phyloP scores from a whole-genome alignment of 208 protist species.

The Leptomonas seymouri region DNA sequence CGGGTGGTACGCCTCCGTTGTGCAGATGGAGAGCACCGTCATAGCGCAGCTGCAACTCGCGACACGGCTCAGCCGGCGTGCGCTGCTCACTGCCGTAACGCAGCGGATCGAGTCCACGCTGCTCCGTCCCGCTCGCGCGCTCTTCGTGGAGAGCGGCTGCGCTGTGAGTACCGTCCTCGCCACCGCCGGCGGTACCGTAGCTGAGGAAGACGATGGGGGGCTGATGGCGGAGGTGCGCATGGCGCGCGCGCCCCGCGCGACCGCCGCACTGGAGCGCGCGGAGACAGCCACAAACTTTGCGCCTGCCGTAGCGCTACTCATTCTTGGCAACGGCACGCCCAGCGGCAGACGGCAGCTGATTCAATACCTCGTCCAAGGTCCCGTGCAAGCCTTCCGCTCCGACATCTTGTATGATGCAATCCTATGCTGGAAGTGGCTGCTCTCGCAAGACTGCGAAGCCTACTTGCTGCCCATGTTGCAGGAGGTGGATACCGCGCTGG shows the following conservation, averaged over 20 bases:
- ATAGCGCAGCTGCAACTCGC: constrained; percentile 39
- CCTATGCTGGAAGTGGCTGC: constrained; percentile 72
- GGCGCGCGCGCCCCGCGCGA: background rate
- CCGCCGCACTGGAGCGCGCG: constrained; percentile 10
- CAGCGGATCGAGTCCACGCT: constrained; percentile 25
- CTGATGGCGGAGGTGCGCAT: constrained; percentile 12
- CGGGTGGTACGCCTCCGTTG: constrained; percentile 33
- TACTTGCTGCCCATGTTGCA: constrained; percentile 59
- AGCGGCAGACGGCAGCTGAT: constrained; percentile 52
- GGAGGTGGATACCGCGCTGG: constrained; percentile 62
- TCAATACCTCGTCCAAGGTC: constrained; percentile 64
- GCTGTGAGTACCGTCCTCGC: constrained; percentile 5
- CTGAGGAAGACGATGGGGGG: constrained; percentile 2
- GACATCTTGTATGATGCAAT: constrained; percentile 59
- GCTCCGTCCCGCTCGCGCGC: constrained; percentile 21
- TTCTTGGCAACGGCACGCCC: constrained; percentile 31
- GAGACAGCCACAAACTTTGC: constrained; percentile 44
- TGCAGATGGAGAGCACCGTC: constrained; percentile 40
- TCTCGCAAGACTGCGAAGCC: constrained; percentile 47
- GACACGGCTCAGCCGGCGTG: constrained; percentile 29
- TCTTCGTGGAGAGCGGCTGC: constrained; percentile 26
- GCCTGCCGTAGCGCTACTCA: constrained; percentile 54
- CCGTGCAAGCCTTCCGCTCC: constrained; percentile 64
- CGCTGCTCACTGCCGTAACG: constrained; percentile 14
- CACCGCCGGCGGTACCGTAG: background rate